These are phyloP conservation scores for Fusarium sp. DNA, from an alignment of 2,329 filamentous ascomycete genomes.

Conservation along the genomic window DNA sequence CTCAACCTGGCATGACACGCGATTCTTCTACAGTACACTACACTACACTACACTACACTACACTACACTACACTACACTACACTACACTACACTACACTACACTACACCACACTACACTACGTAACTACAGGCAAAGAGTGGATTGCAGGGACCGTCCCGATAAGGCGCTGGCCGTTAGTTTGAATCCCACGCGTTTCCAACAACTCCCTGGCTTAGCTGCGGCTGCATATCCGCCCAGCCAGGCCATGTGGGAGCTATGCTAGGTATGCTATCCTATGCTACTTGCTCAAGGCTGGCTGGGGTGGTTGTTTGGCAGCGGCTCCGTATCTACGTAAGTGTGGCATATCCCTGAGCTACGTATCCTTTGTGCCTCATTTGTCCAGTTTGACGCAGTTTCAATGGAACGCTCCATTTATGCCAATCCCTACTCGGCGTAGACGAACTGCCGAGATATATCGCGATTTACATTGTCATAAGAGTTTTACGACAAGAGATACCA, in stretches of 20 bases:
- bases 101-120: not conserved
- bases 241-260: conserved; percentile 36
- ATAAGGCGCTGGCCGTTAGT: conserved; percentile 5
- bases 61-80: not conserved
- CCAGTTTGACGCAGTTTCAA: conserved; percentile 6
- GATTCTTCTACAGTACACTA: conserved; percentile 3
- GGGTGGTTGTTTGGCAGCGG: conserved; percentile 39
- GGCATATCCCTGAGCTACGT: conserved; percentile 3
- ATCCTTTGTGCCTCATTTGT: conserved; percentile 21
- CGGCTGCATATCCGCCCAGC: conserved; percentile 28
- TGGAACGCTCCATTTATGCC: conserved; percentile 17
- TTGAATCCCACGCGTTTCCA: conserved; percentile 17
- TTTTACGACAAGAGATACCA: not conserved
- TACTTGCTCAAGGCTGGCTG: conserved; percentile 2
- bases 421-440: conserved; percentile 19
- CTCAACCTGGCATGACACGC: conserved; percentile 22
- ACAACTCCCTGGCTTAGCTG: conserved; percentile 18
- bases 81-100: not conserved
- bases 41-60: too few relatives aligned
- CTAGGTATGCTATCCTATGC: not conserved
- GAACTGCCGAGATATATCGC: conserved; percentile 28
- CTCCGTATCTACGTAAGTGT: conserved; percentile 40
- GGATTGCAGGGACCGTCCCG: conserved; percentile 10
- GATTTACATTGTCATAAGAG: conserved; percentile 13
- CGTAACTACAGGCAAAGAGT: conserved; percentile 10